Evolutionary conservation across 768 basidiomycete species (phyloP), one percentile per base, ranked within the genome.

Genomic region (Rhodocollybia butyracea): DNA sequence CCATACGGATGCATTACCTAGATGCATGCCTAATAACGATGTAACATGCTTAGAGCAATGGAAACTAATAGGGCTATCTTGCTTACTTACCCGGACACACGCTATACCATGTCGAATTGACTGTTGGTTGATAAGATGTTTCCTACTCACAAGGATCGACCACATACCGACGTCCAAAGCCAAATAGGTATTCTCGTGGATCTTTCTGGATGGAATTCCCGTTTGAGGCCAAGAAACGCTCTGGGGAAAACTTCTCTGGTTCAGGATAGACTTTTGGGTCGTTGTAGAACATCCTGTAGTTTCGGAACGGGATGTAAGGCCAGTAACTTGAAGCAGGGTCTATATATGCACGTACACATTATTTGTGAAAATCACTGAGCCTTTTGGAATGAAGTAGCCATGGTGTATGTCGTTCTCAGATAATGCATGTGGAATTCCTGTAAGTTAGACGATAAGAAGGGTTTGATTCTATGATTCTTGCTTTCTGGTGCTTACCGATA

Each of bases 181-280:
- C 57, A 39, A 58, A 58, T 31, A 12, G 57, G 43, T 21, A 29
- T 27, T 17, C 31, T 15, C 22, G 55, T 24, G 12, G n/a, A n/a
- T n/a, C n/a, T n/a, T 48, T 46, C 17, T 41, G 24, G 29, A 54
- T 42, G 17, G 55, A 22, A 5, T 40, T 32, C 19, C 42, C 57
- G 19, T 64, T 36, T 5, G 38, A 26, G 62, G 71, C 54, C 64
- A 68, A 43, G 55, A 69, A 74, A 2, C 73, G 63, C 26, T 70
- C 73, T 13, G 73, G 73, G 17, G 59, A 54, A 60, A 73, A 74
- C 12, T 5, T 39, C 1, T 63, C 51, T 11, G 71, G 66, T 5
- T 73, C 62, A 10, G 66, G 64, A 12, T 27, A 19, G 54, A 71
- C 73, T 32, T 56, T 61, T 15, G 54, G 38, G 43, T 63, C 60